Conservation (phyloP, 2,329 filamentous ascomycete species). For the Pseudofabraea citricarpa region DNA sequence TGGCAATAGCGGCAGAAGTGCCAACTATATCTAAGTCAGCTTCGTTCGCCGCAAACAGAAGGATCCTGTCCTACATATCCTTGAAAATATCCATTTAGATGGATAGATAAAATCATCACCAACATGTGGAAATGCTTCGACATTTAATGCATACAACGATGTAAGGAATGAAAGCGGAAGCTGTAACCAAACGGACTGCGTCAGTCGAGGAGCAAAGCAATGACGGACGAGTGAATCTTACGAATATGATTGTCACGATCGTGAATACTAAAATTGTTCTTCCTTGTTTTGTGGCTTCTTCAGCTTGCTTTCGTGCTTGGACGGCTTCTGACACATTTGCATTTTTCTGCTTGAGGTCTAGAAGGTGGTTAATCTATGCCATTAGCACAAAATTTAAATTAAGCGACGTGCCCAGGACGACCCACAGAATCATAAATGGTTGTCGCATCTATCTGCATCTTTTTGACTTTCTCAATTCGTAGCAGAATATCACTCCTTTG, state of each 20-base stretch:
- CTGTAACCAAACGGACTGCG: background rate
- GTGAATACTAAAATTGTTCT: slow-evolving; percentile 35
- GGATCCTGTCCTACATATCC: background rate
- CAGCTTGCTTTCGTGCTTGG: slow-evolving; percentile 32
- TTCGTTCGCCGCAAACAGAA: background rate
- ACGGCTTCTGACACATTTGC: slow-evolving; percentile 37
- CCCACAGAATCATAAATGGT: background rate
- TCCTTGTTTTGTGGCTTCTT: slow-evolving; percentile 8
- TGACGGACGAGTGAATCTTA: slow-evolving; percentile 17
- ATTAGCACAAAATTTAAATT: background rate
- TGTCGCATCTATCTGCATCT: background rate
- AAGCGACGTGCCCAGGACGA: background rate
- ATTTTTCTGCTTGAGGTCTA: slow-evolving; percentile 39
- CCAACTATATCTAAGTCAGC: background rate
- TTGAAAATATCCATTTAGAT: background rate
- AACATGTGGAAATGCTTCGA: background rate
- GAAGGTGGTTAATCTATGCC: slow-evolving; percentile 23
- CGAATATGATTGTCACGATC: slow-evolving; percentile 39
- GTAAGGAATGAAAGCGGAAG: background rate
- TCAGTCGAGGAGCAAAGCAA: too few relatives aligned
- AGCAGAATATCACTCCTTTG: background rate
- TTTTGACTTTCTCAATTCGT: background rate
- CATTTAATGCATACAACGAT: background rate
- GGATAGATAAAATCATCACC: background rate
- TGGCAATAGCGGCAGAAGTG: background rate